Conservation (phyloP, 768 basidiomycete species). For the Tylopilus sp. region DNA sequence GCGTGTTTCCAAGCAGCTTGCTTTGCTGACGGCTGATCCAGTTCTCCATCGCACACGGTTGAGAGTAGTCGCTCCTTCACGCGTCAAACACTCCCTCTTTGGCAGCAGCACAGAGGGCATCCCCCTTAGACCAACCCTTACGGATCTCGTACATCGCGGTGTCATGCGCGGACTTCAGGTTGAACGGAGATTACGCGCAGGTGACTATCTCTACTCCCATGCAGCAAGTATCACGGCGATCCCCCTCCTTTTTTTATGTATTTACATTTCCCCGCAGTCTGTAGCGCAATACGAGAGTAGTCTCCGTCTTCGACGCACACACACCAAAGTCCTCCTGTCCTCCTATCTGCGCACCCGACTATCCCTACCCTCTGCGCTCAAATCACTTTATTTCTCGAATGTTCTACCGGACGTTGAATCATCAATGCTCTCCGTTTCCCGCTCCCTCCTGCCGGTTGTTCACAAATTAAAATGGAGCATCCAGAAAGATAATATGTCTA, state of each 20-base stretch:
- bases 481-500: conserved; percentile 59
- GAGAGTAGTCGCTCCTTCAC: conserved; percentile 60
- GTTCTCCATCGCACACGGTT: conserved; percentile 61
- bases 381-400: conserved; percentile 45
- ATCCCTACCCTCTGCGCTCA: conserved; percentile 36
- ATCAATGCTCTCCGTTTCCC: conserved; percentile 52
- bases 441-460: conserved; percentile 59
- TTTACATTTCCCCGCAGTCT: conserved; percentile 41
- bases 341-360: conserved; percentile 50
- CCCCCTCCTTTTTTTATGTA: background rate
- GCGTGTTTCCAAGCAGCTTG: conserved; percentile 45
- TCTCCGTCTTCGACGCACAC: conserved; percentile 48
- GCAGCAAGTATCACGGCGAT: conserved; percentile 37
- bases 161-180: conserved; percentile 68
- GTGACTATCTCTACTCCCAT: conserved; percentile 60
- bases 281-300: conserved; percentile 64
- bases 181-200: conserved; percentile 63
- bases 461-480: conserved; percentile 70
- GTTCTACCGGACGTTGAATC: conserved; percentile 65
- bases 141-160: conserved; percentile 64
- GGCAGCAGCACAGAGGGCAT: conserved; percentile 52
- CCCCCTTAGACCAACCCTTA: conserved; percentile 58
- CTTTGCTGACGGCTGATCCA: conserved; percentile 54
- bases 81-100: conserved; percentile 63
- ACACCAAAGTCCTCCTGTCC: conserved; percentile 50